Evolutionary conservation across 306 rosid species (phyloP), one percentile per base, ranked within the genome.

Genomic region (Casuarina equisetifolia): DNA sequence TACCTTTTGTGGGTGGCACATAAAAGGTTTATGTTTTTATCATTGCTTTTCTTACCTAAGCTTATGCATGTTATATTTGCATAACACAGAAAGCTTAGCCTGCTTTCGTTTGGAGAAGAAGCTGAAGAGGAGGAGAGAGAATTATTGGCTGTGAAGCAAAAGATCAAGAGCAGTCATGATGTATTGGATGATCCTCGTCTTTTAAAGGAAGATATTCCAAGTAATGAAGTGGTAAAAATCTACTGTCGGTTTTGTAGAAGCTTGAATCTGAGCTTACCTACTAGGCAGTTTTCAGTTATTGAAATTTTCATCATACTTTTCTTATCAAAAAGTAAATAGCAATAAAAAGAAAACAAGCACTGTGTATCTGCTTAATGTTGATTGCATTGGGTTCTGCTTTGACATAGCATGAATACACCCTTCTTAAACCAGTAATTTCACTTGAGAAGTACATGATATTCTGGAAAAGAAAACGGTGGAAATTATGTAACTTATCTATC

Each of bases 161-260:
- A 95, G 85, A 95, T 92, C 76, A 89, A 84, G 91, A 95, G 98
- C 91, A 95, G 99, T 77, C 98, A 95, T 13, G 98, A 92, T 85
- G 94, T 95, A 75, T 87, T 95, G 85, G 86, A 95, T 76, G 99
- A 95, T 87, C 99, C 99, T 74, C 97, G 99, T 70, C 98, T 95
- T 83, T 83, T 92, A 57, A 92, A 84, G 91, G 92, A 90, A 0
- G 89, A 85, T 70, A 72, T 79, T 82, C 61, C 73, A 32, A 10
- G 62, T 76, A 79, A 55, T 68, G 93, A 89, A 74, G 77, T 80
- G 91, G 97, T 92, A 90, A 84, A 48, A 55, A 69, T 78, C 43
- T 40, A 48, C 42, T 55, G 71, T 53, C 42, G 68, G 8, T 73
- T 40, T 66, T 39, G 2, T 66, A 7, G 40, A 66, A 2, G 42